A percentile compares a stretch with the other conserved stretches of the same genome.
phyloP scores from a whole-genome alignment of 352 stramenopile genomes.

The Pythium rhizo-oryzae region DNA sequence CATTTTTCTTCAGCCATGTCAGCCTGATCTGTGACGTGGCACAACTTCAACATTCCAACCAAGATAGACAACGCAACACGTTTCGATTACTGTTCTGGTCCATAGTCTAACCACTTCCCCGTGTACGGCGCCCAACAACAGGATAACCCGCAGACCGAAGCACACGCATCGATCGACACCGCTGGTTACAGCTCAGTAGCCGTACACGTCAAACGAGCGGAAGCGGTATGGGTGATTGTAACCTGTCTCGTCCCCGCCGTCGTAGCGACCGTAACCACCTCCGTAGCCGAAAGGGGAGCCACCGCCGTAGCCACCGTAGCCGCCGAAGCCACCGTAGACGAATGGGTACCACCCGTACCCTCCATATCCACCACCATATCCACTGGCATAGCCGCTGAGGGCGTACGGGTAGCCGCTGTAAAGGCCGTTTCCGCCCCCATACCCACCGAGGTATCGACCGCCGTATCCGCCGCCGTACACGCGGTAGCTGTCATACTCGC shows the following conservation, averaged over 20 bases:
- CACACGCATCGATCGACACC: too few species aligned
- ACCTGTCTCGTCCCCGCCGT: too few species aligned
- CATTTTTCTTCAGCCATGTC: too few species aligned
- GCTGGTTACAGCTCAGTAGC: too few species aligned
- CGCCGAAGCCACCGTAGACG: slow-evolving; percentile 3
- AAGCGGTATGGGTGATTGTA: background rate
- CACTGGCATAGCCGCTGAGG: slow-evolving; percentile 8
- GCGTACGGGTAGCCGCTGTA: slow-evolving; percentile 5
- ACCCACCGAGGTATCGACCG: background rate
- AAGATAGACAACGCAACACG: background rate
- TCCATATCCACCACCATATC: slow-evolving; percentile 8
- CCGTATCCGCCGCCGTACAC: slow-evolving; percentile 3
- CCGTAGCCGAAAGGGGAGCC: slow-evolving; percentile 1
- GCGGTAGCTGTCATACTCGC: slow-evolving; percentile 2
- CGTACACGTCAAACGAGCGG: too few species aligned
- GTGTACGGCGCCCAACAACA: too few species aligned
- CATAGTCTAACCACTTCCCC: too few species aligned
- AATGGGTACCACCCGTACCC: slow-evolving; percentile 1
- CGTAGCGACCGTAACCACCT: too few species aligned
- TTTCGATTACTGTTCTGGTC: too few species aligned
- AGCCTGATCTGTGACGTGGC: slow-evolving; percentile 7
- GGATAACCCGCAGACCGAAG: too few species aligned
- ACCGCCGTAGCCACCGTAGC: background rate
- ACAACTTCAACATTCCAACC: slow-evolving; percentile 1
- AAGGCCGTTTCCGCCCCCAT: background rate